Evolutionary conservation across 2,329 filamentous ascomycete species (phyloP).

Genomic region (Cladosporium sp.): DNA sequence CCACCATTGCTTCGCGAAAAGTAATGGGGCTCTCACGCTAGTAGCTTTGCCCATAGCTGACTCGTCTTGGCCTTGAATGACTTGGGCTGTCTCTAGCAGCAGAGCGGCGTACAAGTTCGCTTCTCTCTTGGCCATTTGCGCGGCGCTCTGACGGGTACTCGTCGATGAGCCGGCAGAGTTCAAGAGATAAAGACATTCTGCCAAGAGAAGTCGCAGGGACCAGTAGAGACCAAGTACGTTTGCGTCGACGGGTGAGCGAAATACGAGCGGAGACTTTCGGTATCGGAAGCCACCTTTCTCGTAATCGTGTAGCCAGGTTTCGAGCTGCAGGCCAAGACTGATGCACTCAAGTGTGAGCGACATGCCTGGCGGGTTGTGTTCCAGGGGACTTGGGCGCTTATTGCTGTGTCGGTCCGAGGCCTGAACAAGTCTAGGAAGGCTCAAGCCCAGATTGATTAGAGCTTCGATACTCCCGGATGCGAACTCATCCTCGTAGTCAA

Average conservation of each 20-base stretch:
- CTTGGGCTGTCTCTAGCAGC: background rate
- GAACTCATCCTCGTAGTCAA: too few relatives aligned
- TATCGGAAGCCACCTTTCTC: background rate
- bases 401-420: background rate
- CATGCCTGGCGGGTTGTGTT: too few relatives aligned
- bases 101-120: background rate
- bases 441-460: background rate
- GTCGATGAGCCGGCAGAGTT: background rate
- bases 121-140: background rate
- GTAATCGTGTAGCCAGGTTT: background rate
- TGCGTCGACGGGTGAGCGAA: background rate
- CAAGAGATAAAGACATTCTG: background rate
- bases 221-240: slow-evolving; percentile 4
- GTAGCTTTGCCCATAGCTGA: background rate
- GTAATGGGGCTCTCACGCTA: background rate
- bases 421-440: background rate
- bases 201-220: background rate
- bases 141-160: background rate
- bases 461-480: background rate
- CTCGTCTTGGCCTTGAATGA: background rate
- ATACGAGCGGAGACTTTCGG: background rate
- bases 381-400: background rate
- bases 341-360: background rate
- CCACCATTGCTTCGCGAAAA: slow-evolving; percentile 1
- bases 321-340: background rate